Evolutionary conservation across 805 yeast species (phyloP), one percentile per base, ranked within the genome.

Genomic region (Metschnikowia similis): DNA sequence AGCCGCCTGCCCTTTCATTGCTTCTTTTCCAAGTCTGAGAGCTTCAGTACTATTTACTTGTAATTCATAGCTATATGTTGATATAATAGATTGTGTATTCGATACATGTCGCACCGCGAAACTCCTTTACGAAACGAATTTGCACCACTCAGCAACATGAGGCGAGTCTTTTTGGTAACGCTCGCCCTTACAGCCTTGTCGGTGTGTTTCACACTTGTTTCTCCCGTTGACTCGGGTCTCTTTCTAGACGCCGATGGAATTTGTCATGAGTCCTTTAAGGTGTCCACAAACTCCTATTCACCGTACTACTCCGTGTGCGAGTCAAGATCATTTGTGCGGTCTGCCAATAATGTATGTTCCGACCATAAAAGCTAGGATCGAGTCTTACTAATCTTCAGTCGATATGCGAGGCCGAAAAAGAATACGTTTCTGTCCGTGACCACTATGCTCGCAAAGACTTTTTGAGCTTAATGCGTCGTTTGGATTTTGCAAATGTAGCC

Each of bases 371-470:
- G 2, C 11, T 30, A n/a, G 34, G 8, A 5, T 14, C 11, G 17
- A 14, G 9, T 8, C 10, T 10, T 29, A 41, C 46, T 52, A 44
- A 52, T 49, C 8, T 7, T 7, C 5, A 51, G 56, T 32, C 45
- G n/a, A 42, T 48, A 8, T 45, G 48, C 36, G 28, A 46, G 9
- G 28, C 59, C 14, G 74, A 62, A 30, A 60, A 35, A 9, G 51
- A 49, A 0, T 74, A 74, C 35, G 58, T 70, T 3, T 27, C 29
- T 0, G 60, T 66, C 21, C 65, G 77, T 21, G 62, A 63, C 34
- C 45, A 51, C 6, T 36, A 59, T 17, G 71, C 75, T 1, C 68
- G 66, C 31, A 37, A 38, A 3, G 65, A 68, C 0, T 48, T 76
- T 5, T 44, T 47, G 10, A 50, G 58, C 1, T 67, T 70, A 35